These are phyloP conservation scores for Boletus pseudo-olivaceus DNA, from an alignment of 768 basidiomycete genomes.

Conservation along the genomic window DNA sequence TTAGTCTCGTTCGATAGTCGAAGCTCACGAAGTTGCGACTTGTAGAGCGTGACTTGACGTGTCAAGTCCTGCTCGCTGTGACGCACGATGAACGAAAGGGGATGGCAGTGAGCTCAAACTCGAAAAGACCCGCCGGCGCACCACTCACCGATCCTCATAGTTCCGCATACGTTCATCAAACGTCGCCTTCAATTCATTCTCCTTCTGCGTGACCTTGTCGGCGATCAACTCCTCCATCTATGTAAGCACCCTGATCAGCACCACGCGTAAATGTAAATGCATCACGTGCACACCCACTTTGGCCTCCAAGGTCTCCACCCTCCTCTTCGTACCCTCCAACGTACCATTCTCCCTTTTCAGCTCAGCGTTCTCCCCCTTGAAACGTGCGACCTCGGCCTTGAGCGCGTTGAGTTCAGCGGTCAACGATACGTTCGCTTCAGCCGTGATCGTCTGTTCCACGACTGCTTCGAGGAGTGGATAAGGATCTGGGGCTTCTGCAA, in stretches of 20 bases:
- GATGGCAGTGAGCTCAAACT: background rate
- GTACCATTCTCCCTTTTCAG: constrained; percentile 67
- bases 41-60: constrained; percentile 84
- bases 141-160: constrained; percentile 85
- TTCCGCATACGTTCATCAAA: constrained; percentile 96
- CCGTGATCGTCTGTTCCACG: constrained; percentile 92
- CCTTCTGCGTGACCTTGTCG: constrained; percentile 87
- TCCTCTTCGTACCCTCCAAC: constrained; percentile 70
- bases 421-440: constrained; percentile 28
- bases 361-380: constrained; percentile 81
- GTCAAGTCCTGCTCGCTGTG: constrained; percentile 87
- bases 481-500: constrained; percentile 97
- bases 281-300: constrained; percentile 48
- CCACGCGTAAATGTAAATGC: background rate
- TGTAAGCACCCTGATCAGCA: constrained; percentile 1
- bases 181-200: constrained; percentile 94
- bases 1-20: constrained; percentile 89
- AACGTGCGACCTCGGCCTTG: constrained; percentile 65
- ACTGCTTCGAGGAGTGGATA: constrained; percentile 95
- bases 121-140: background rate
- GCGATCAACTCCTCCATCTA: constrained; percentile 94
- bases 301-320: constrained; percentile 75
- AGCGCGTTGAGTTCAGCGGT: constrained; percentile 71
- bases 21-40: constrained; percentile 85
- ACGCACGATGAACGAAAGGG: background rate